Base-by-base conservation (phyloP, 2,329 filamentous ascomycete genomes). In the Claviceps fusiformis region DNA sequence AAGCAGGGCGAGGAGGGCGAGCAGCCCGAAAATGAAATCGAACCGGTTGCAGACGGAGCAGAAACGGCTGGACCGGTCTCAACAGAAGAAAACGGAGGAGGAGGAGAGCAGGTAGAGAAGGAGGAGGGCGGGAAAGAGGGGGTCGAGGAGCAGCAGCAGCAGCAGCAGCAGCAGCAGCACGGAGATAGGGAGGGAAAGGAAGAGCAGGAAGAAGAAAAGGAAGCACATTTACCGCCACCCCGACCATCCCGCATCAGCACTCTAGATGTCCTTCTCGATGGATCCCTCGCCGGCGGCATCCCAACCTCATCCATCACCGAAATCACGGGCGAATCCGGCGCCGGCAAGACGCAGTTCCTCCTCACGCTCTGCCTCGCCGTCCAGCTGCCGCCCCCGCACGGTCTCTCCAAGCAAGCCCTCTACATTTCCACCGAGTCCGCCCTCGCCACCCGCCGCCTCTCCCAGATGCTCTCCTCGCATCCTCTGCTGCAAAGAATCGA, bases 351-450 rank as follows among this genome's bases (percentile, higher is more conserved):
- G 1, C 93, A 98, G 69, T 82, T 96, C 64, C 83, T 97, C 33
- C 80, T 97, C 33, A 84, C 85, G 27, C 79, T 98, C 33, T 83
- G 95, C 48, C 82, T 97, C 39, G 80, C 91, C 37, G 85, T 85
- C 17, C 93, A 98, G 69, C 83, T 97, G 5, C 83, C 87, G 2
- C 72, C 82, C 1, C 87, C 89, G 0, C 75, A 76, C 46, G 89
- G 89, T 6, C 77, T 90, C 0, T 79, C 79, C 43, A 82, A 83
- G 58, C 79, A 83, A n/a, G 86, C 89, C 0, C 77, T 98, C 41
- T 98, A 98, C 75, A 87, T 98, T 63, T 95, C 91, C 1, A 97
- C 93, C 47, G 93, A 98, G 72, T 85, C 89, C 0, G 77, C 87
- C 0, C 79, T 98, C 2, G 83, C 90, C 24, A 97, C 92, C 6